Percentiles rank a stretch among this genome's conserved stretches.
Evolutionary conservation across 2,329 filamentous ascomycete species (phyloP).

Genomic region (Pseudocercospora musae): DNA sequence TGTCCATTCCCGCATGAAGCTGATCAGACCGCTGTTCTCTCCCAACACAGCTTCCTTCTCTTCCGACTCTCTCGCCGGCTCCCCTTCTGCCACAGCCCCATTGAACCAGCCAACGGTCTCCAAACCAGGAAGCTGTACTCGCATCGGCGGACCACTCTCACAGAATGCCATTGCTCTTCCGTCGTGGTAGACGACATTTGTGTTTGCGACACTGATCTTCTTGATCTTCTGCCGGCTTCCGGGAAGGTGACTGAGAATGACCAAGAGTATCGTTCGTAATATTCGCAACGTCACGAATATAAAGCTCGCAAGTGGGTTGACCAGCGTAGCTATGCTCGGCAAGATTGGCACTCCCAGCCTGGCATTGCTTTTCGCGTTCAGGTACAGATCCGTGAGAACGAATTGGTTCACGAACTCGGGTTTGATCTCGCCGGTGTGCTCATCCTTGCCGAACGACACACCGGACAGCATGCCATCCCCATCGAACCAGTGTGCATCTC

Average conservation of each 20-base stretch:
- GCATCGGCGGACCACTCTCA: slow-evolving; percentile 67
- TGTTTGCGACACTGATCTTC: slow-evolving; percentile 70
- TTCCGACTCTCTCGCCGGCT: slow-evolving; percentile 38
- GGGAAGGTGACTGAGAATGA: slow-evolving; percentile 56
- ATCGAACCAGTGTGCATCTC: slow-evolving; percentile 71
- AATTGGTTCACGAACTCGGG: slow-evolving; percentile 69
- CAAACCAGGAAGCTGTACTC: slow-evolving; percentile 60
- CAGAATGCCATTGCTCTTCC: slow-evolving; percentile 66
- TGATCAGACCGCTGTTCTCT: slow-evolving; percentile 46
- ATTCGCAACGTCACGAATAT: slow-evolving; percentile 52
- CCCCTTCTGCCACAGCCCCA: slow-evolving; percentile 54
- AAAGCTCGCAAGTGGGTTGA: slow-evolving; percentile 57
- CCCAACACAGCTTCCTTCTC: slow-evolving; percentile 24
- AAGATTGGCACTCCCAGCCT: slow-evolving; percentile 56
- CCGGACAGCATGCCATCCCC: slow-evolving; percentile 72
- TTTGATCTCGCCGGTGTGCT: slow-evolving; percentile 42
- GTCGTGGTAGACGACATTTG: slow-evolving; percentile 63
- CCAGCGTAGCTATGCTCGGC: slow-evolving; percentile 64
- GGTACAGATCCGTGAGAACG: slow-evolving; percentile 63
- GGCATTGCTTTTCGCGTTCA: slow-evolving; percentile 51
- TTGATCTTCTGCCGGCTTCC: slow-evolving; percentile 58
- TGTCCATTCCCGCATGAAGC: slow-evolving; percentile 68
- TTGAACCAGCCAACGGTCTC: slow-evolving; percentile 71
- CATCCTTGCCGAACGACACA: slow-evolving; percentile 55
- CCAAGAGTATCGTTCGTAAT: slow-evolving; percentile 56